Evolutionary conservation across 345 rosid genomes (phyloP), one percentile per base, ranked within the genome.

Genomic region (Adansonia digitata): DNA sequence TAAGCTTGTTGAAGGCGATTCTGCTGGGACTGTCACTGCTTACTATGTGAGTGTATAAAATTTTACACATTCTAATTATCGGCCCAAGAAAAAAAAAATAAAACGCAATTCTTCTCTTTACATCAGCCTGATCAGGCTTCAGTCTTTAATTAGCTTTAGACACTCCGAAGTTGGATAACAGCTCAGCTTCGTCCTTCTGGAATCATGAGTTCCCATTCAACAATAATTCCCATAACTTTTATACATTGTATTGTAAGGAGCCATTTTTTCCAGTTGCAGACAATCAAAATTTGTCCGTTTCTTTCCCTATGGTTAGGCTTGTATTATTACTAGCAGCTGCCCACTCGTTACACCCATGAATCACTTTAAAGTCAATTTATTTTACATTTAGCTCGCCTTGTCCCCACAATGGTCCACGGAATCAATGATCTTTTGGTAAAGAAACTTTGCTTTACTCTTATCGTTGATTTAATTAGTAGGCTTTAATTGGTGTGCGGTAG

Each of bases 11-110:
- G 98, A 88, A 71, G 99, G 98, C 37, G 99, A 96, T 75, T 96
- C 99, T 69, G 99, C 99, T 5, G 99, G 99, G 71, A 96, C 99
- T 42, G 99, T 96, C 17, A 93, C 99, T 79, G 99, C 99, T 68
- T 92, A 85, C 88, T 96, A 95, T 75, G 99, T 95, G 81, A 78
- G 98, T 75, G 52, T 20, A 24, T 14, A 8, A 45, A 24, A 13
- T 65, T 18, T 39, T 9, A 12, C 1, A 5, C 3, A 1, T 13
- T 48, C n/a, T n/a, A n/a, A n/a, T n/a, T 1, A 62, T 13, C 24
- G 5, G 0, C 13, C 5, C 35, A 37, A 31, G n/a, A 35, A 31
- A 35, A 37, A 39, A 1, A 31, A 3, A 31, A 31, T n/a, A 31
- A 31, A 1, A 10, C 7, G 14, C 1, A 2, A 4, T 26, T 65